Conservation (phyloP, 345 rosid species). For the Eucalyptus caleyi region DNA sequence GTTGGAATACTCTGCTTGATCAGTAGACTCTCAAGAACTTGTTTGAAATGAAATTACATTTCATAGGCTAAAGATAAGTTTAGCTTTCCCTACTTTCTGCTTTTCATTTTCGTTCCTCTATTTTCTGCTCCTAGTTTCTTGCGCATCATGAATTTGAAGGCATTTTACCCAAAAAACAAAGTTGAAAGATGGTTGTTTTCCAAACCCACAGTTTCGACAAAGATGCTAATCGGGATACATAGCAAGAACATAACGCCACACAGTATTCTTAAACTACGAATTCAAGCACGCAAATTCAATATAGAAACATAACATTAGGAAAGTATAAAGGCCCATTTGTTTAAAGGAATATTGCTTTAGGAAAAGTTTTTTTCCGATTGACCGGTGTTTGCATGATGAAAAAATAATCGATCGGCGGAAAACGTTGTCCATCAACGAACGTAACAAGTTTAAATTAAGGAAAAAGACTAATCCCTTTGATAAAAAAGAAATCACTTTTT, state of each 20-base stretch:
- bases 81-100: background rate
- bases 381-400: rapidly evolving
- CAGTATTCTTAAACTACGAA: background rate
- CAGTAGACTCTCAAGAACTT: background rate
- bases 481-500: background rate
- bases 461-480: background rate
- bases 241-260: background rate
- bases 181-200: background rate
- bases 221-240: background rate
- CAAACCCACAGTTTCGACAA: background rate
- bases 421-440: rapidly evolving
- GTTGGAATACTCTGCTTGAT: background rate
- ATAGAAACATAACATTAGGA: background rate
- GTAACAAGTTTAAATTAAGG: background rate
- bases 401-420: background rate
- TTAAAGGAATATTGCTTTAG: background rate
- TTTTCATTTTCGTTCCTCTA: background rate
- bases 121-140: background rate
- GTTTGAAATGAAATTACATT: background rate
- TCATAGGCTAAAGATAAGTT: background rate
- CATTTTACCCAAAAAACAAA: background rate
- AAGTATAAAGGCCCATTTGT: background rate
- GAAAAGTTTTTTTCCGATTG: rapidly evolving
- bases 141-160: background rate
- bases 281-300: background rate